These are phyloP conservation scores for Metroxylon sagu DNA, from an alignment of 176 grass and related monocot species.

Conservation along the genomic window DNA sequence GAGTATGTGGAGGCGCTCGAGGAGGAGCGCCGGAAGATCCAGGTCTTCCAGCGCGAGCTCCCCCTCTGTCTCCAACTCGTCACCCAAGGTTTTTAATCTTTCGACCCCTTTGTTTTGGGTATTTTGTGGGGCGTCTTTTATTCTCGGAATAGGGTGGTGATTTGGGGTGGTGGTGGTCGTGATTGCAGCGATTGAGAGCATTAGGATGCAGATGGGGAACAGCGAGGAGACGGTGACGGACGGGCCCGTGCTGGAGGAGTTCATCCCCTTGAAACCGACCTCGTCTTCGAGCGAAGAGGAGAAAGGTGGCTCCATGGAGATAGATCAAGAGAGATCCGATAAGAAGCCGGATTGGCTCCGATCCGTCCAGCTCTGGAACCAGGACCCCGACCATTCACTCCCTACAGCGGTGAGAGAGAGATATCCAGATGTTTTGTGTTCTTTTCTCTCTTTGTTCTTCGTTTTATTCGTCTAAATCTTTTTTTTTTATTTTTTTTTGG, in stretches of 20 bases:
- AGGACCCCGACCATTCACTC: slow-evolving; percentile 1
- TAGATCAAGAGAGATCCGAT: not conserved
- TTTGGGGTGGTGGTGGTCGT: not conserved
- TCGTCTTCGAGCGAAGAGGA: slow-evolving; percentile 28
- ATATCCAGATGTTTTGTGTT: not conserved
- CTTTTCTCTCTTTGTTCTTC: not conserved
- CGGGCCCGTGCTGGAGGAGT: slow-evolving; percentile 78
- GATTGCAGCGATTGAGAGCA: slow-evolving; percentile 53
- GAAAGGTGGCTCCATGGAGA: not conserved
- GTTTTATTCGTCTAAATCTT: not conserved
- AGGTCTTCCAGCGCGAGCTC: slow-evolving; percentile 80
- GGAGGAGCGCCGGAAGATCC: slow-evolving; percentile 74
- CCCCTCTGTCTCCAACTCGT: slow-evolving; percentile 84
- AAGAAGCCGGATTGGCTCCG: slow-evolving; percentile 59
- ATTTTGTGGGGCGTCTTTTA: not conserved
- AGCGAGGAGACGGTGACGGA: slow-evolving; percentile 42
- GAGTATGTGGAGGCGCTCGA: slow-evolving; percentile 76
- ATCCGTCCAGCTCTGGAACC: slow-evolving; percentile 75
- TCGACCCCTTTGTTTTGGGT: not conserved
- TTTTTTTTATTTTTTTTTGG: too few relatives aligned
- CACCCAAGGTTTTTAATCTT: slow-evolving; percentile 36
- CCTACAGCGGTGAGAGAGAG: not conserved
- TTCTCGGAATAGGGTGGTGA: not conserved
- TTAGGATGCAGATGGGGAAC: slow-evolving; percentile 37
- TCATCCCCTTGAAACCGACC: slow-evolving; percentile 84